phyloP scores from a whole-genome alignment of 371 early-diverging fungal species.

The Catenaria anguillulae region DNA sequence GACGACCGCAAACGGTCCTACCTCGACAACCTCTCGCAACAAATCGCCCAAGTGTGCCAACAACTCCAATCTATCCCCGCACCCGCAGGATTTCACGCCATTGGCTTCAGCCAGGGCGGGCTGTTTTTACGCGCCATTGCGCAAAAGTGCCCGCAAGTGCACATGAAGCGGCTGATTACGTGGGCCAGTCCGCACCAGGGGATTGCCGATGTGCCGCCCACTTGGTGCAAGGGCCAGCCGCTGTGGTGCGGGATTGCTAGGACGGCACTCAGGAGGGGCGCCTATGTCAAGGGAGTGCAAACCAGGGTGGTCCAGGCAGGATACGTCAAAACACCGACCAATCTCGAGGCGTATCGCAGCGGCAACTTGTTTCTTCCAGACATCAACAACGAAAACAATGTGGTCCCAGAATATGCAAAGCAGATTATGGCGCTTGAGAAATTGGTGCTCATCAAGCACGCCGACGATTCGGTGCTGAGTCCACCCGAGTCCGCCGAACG shows the following conservation, averaged over 20 bases:
- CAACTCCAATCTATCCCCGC: conserved; percentile 18
- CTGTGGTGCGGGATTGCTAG: conserved; percentile 48
- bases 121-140: conserved; percentile 55
- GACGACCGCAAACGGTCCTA: neutral
- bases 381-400: conserved; percentile 58
- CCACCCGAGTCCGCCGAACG: conserved; percentile 55
- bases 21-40: neutral
- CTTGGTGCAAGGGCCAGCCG: conserved; percentile 26
- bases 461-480: conserved; percentile 57
- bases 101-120: conserved; percentile 90
- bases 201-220: conserved; percentile 60
- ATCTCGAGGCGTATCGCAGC: conserved; percentile 40
- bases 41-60: conserved; percentile 21
- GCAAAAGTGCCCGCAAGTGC: conserved; percentile 60
- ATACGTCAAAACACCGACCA: conserved; percentile 59
- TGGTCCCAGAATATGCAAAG: conserved; percentile 36
- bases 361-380: conserved; percentile 67
- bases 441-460: conserved; percentile 62
- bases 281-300: conserved; percentile 64
- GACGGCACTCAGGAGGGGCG: conserved; percentile 45
- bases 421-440: conserved; percentile 42
- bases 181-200: conserved; percentile 74
- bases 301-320: conserved; percentile 78
- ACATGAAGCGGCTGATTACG: conserved; percentile 61
- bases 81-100: conserved; percentile 59